A percentile compares a stretch with the other conserved stretches of the same genome.
phyloP scores from a whole-genome alignment of 139 green algal species.

The Tetradesmus lagerheimii region DNA sequence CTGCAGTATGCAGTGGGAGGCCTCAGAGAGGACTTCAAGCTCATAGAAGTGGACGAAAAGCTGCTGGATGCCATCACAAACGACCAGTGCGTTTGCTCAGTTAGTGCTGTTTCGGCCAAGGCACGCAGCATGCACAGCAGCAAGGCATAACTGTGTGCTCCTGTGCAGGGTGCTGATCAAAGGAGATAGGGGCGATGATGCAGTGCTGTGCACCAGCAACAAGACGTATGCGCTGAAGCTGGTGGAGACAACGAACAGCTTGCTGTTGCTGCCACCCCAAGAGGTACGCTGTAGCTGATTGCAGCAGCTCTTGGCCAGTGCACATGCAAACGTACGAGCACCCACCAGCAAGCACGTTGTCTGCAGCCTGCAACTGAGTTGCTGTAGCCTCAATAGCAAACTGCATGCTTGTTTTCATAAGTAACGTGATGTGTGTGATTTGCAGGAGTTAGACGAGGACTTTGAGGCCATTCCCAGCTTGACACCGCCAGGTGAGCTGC shows the following conservation, averaged over 20 bases:
- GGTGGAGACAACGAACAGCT: slow-evolving; percentile 70
- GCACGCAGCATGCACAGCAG: neutral
- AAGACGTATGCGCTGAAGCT: slow-evolving; percentile 65
- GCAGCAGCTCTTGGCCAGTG: neutral
- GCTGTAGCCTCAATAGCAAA: no score
- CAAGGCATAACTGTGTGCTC: neutral
- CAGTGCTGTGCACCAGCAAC: slow-evolving; percentile 61
- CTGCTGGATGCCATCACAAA: slow-evolving; percentile 49
- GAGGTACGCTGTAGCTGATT: slow-evolving; percentile 15
- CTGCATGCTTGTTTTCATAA: no score
- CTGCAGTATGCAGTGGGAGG: slow-evolving; percentile 36
- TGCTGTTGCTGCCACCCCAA: slow-evolving; percentile 58
- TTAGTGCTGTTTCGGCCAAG: neutral
- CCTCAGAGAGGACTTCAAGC: slow-evolving; percentile 38
- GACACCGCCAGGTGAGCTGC: slow-evolving; percentile 10
- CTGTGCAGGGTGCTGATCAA: slow-evolving; percentile 66
- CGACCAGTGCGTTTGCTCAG: slow-evolving; percentile 38
- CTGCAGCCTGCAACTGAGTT: neutral
- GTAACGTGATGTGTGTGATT: neutral
- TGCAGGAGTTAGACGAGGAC: slow-evolving; percentile 34
- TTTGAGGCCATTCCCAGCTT: slow-evolving; percentile 26
- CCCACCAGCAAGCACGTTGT: no score
- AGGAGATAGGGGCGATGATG: slow-evolving; percentile 50
- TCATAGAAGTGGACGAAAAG: slow-evolving; percentile 55
- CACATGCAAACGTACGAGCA: neutral